Evolutionary conservation across 306 rosid genomes (phyloP), one percentile per base, ranked within the genome.

Genomic region (Prunus dulcis): DNA sequence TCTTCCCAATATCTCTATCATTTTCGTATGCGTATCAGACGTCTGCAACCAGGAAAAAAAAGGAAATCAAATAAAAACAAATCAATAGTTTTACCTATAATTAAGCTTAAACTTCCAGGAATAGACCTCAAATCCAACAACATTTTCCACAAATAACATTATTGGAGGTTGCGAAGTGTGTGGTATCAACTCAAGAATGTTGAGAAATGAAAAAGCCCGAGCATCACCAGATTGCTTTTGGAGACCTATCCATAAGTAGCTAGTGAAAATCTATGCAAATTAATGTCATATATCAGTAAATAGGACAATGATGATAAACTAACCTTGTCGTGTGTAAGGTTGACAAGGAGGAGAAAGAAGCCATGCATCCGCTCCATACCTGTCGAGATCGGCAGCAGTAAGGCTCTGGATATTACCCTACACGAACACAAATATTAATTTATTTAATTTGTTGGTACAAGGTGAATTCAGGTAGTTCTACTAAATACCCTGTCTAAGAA

Each of bases 341-440:
- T 95, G 99, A 84, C 99, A 95, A 49, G 99, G 99, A 82, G 97
- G 97, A 71, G 99, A 95, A 80, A 92, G 96, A 82, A 95, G 97
- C 97, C 99, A 92, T 19, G 86, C 97, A 19, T 88, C 86, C 0
- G 96, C 97, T 17, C 78, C 75, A 72, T 86, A 90, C 28, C 85
- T 74, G 86, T 90, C 93, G 47, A 95, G 85, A 84, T 95, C 96
- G 66, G 89, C 69, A 53, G 97, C 92, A 76, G 93, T 86, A 79
- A 95, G 82, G 81, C 88, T 84, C 83, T 92, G 97, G 74, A 95
- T 92, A 82, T 90, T 95, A 67, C 97, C 97, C 98, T 95, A 28
- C 57, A 27, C 18, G 79, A 69, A 60, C 70, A 86, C 78, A 28
- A 69, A 65, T 23, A 71, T 62, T 32, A 9, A 68, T 5, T 9